Evolutionary conservation across 345 rosid species (phyloP), one percentile per base, ranked within the genome.

Genomic region (Salix exigua): DNA sequence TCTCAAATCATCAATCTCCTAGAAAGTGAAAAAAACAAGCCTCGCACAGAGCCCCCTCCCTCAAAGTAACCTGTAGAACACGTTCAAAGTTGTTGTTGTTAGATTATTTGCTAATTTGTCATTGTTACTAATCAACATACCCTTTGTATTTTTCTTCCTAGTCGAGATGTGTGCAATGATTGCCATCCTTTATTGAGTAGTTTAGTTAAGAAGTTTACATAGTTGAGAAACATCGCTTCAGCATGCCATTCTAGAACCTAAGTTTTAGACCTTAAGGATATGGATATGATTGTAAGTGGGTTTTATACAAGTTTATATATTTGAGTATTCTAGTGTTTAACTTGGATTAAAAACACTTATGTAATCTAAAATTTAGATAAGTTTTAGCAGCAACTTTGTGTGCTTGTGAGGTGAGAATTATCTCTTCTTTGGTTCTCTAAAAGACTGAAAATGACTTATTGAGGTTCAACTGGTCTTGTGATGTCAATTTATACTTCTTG

Each of bases 1-100:
- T 80, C 81, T 91, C 86, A 94, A 82, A 70, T 92, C 89, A 66
- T 82, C 86, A 76, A 94, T 91, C 83, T 92, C 98, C 98, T 96
- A 82, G 73, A 77, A 2, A 71, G 46, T 37, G 5, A 55, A 79
- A 72, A 68, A 38, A 46, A 40, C 40, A 74, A 72, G 71, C 68
- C 26, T 53, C 62, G 72, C n/a, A 26, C 9, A 74, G 0, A 44
- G 19, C 19, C 55, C 26, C 33, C 17, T 73, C 35, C n/a, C 16
- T 40, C 67, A 12, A 23, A 3, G 44, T 37, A 63, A 66, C 30
- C 16, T 6, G 48, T 12, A 23, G 37, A 61, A 44, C 44, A 44
- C 72, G 48, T 11, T 26, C 14, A 14, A 40, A 40, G 64, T n/a
- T 23, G 28, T 4, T 9, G 62, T 55, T 55, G 26, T n/a, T n/a